Evolutionary conservation across 1,139 yeast species (phyloP), one percentile per base, ranked within the genome.

Genomic region (Suhomyces choctaworum): DNA sequence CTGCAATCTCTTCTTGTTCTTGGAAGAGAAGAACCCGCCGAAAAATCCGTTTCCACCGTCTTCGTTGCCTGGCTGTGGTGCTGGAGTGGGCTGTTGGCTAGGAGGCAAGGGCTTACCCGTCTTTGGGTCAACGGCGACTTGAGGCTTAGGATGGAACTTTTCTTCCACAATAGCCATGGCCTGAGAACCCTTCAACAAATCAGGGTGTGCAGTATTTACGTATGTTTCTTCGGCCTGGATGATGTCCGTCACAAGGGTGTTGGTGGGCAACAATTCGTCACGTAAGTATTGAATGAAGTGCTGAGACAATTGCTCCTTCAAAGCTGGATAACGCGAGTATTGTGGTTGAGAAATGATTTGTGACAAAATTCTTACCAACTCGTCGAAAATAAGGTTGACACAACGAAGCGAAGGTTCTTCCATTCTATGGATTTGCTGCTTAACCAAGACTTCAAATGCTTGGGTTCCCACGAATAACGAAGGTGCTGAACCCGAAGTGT

Each of bases 141-240:
- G 88, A 40, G 84, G 84, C 49, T 75, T 71, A 32, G 96, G 96
- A 55, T 88, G 94, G 64, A 88, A 66, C 60, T 82, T 88, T 46
- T 92, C 97, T 58, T 86, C 90, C 24, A 92, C 96, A 60, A 89
- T 83, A 5, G 90, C 80, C 94, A 92, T 85, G 5, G 98, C 98
- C 56, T 86, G 95, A 27, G 94, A 81, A 27, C 98, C 98, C 59
- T 87, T 90, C 51, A 92, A 74, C 54, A 92, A 77, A 60, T 92
- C 98, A 3, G 98, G 98, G 58, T 92, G 98, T 3, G 96, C 97
- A 12, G 98, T 92, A 62, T 92, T 92, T 47, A 92, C 89, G 63
- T 92, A 92, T 4, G 96, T 85, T 54, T 89, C 94, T 63, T 92
- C 98, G 44, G 95, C 70, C 45, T 64, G 69, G 48, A 92, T 89